Percentiles rank a stretch among this genome's conserved stretches.
phyloP scores from a whole-genome alignment of 2,329 filamentous ascomycete species.

The Colletotrichum lentis region DNA sequence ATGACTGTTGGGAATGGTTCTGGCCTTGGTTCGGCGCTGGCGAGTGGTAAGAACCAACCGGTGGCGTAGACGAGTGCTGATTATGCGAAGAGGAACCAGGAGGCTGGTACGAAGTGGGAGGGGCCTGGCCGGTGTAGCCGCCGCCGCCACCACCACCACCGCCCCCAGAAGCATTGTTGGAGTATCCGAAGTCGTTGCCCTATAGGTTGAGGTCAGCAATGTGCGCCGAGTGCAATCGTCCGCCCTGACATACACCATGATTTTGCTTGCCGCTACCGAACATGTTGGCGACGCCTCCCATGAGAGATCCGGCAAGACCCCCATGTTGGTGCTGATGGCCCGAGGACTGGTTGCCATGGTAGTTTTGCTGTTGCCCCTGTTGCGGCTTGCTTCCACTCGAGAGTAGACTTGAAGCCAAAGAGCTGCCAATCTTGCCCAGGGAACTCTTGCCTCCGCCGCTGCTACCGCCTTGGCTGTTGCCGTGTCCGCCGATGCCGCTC shows the following conservation, averaged over 20 bases:
- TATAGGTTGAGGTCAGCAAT: conserved; percentile 43
- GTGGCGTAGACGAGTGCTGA: conserved; percentile 42
- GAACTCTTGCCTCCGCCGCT: conserved; percentile 50
- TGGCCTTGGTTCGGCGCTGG: conserved; percentile 41
- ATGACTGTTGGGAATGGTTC: conserved; percentile 34
- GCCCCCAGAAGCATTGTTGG: conserved; percentile 50
- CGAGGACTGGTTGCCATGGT: conserved; percentile 57
- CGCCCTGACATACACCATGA: conserved; percentile 48
- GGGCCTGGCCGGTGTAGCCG: conserved; percentile 69
- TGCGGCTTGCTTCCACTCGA: conserved; percentile 59
- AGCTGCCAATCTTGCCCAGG: conserved; percentile 64
- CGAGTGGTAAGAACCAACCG: conserved; percentile 45
- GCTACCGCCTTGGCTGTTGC: conserved; percentile 43
- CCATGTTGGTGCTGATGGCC: conserved; percentile 50
- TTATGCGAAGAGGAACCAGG: conserved; percentile 41
- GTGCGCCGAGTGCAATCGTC: neutral
- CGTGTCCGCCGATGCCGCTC: conserved; percentile 46
- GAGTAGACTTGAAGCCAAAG: conserved; percentile 65
- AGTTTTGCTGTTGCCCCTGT: conserved; percentile 52
- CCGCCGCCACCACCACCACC: conserved; percentile 53
- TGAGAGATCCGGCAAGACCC: conserved; percentile 61
- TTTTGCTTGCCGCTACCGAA: conserved; percentile 60
- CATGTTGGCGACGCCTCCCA: conserved; percentile 62
- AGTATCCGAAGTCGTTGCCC: conserved; percentile 70
- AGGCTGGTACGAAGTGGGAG: conserved; percentile 67